Base-by-base conservation (phyloP, 1,139 yeast species). In the Suhomyces coccinellae region DNA sequence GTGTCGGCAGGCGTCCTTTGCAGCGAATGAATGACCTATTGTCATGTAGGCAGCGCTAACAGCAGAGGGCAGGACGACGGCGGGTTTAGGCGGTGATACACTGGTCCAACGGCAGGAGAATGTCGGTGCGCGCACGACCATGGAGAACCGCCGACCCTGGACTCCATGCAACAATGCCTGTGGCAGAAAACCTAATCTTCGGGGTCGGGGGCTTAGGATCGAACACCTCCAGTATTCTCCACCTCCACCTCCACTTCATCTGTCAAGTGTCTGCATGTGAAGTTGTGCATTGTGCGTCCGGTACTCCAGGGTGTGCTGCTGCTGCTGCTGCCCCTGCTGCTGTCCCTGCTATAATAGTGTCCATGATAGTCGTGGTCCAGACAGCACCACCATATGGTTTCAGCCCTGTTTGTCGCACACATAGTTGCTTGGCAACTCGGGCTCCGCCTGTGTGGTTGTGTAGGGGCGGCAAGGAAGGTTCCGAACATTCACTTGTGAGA, bases 201-300 rank as follows among this genome's bases (percentile, higher is more conserved):
- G 24, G 27, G n/a, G 36, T 13, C 28, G n/a, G 29, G 16, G 36
- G 36, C 36, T 34, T 33, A 33, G 36, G 22, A 14, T 33, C 36
- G 35, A 33, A 20, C 20, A 33, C 24, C 24, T 5, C n/a, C n/a
- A n/a, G n/a, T n/a, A n/a, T n/a, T n/a, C n/a, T n/a, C n/a, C n/a
- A n/a, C n/a, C n/a, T n/a, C n/a, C n/a, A n/a, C n/a, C n/a, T n/a
- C n/a, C n/a, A n/a, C n/a, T 20, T 11, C 17, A 17, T 26, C 35
- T 33, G 36, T 33, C 36, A 33, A 33, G 36, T 2, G 29, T 11
- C 36, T 20, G 29, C 36, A 34, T 34, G 36, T 34, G 36, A 34
- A 34, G 29, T 6, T 33, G 24, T 20, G 26, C 28, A 20, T 20
- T n/a, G n/a, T 33, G 36, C 13, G 20, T 24, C 27, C 15, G n/a